Evolutionary conservation across 345 rosid species (phyloP).

Genomic region (Microthlaspi erraticum): DNA sequence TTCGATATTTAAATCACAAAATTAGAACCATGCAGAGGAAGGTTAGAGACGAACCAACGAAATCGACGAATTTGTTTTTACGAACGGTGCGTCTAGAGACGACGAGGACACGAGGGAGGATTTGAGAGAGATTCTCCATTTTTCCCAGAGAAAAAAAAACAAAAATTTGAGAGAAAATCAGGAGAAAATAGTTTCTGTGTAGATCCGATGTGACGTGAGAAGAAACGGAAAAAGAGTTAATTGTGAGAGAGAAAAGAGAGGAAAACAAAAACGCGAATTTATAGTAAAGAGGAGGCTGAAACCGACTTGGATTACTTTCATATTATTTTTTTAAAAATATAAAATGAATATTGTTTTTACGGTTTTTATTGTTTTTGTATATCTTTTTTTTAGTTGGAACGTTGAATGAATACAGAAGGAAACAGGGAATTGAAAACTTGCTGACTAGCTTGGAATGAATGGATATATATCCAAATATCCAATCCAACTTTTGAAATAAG

Average conservation of each 20-base stretch:
- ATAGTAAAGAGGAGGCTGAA: slow-evolving; percentile 25
- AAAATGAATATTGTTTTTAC: slow-evolving; percentile 4
- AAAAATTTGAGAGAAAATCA: background rate
- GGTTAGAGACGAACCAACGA: slow-evolving; percentile 53
- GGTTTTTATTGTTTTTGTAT: background rate
- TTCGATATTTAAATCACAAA: slow-evolving; percentile 18
- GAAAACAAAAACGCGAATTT: slow-evolving; percentile 23
- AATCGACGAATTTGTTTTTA: slow-evolving; percentile 69
- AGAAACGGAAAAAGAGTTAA: slow-evolving; percentile 2
- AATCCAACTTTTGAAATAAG: background rate
- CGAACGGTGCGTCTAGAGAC: slow-evolving; percentile 69
- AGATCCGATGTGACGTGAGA: slow-evolving; percentile 43
- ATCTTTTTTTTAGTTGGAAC: background rate
- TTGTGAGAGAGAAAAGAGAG: slow-evolving; percentile 29
- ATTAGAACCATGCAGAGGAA: slow-evolving; percentile 35
- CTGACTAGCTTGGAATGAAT: slow-evolving; percentile 10
- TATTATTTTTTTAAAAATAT: background rate
- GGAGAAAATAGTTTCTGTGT: slow-evolving; percentile 30
- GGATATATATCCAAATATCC: slow-evolving; percentile 18
- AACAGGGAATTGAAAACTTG: slow-evolving; percentile 30
- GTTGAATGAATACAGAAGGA: slow-evolving; percentile 15
- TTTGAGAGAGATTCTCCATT: slow-evolving; percentile 51
- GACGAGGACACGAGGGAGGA: slow-evolving; percentile 67
- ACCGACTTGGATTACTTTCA: slow-evolving; percentile 22
- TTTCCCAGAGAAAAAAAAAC: background rate